Conservation (phyloP, 768 basidiomycete species). For the Paxillus involutus region DNA sequence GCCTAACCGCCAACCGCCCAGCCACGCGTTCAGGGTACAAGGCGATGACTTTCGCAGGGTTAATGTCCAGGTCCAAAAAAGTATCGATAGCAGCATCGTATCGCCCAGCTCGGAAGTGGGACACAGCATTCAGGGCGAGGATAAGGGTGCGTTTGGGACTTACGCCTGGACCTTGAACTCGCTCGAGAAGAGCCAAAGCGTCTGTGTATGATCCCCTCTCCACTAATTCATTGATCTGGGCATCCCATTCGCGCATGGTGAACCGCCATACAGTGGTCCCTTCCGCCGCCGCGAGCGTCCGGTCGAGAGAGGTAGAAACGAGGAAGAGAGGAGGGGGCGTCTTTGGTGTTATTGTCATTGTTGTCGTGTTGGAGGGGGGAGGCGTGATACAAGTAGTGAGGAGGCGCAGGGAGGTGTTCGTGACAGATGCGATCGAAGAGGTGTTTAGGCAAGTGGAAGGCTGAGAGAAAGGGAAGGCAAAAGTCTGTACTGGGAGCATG, state of each 20-base stretch:
- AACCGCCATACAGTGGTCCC: conserved; percentile 82
- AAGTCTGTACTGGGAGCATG: conserved; percentile 54
- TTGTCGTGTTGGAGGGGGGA: conserved; percentile 43
- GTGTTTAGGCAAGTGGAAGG: conserved; percentile 18
- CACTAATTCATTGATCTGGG: conserved; percentile 85
- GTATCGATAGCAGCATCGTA: conserved; percentile 83
- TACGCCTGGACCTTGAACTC: conserved; percentile 8
- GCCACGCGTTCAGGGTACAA: conserved; percentile 82
- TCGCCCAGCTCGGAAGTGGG: conserved; percentile 65
- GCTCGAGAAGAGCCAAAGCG: conserved; percentile 77
- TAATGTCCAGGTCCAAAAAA: conserved; percentile 85
- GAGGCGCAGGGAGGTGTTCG: conserved; percentile 54
- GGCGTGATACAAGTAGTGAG: conserved; percentile 42
- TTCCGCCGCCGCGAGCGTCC: conserved; percentile 58
- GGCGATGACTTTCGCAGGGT: conserved; percentile 91
- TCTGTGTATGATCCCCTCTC: conserved; percentile 66
- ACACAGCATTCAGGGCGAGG: conserved; percentile 74
- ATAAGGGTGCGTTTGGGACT: conserved; percentile 50
- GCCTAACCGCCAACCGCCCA: conserved; percentile 71
- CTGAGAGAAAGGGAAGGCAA: conserved; percentile 62
- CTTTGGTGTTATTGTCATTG: neutral
- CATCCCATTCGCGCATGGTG: conserved; percentile 68
- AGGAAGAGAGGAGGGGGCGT: conserved; percentile 50
- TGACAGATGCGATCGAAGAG: neutral
- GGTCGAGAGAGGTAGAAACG: conserved; percentile 75